Evolutionary conservation across 2,329 filamentous ascomycete species (phyloP).

Genomic region (Pseudogymnoascus sp.): DNA sequence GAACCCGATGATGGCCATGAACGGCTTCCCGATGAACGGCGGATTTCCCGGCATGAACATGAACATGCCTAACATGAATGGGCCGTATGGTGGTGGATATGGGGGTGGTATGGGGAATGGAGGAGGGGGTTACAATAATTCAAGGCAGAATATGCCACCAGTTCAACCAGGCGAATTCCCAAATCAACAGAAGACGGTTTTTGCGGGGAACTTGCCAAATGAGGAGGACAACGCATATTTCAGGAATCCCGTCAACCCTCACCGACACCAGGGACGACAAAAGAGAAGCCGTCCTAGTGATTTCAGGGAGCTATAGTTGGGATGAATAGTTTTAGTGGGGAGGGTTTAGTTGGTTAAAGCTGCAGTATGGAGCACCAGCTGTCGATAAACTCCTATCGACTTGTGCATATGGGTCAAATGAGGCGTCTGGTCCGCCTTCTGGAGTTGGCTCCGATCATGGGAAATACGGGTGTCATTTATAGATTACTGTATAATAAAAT

Average conservation of each 20-base stretch:
- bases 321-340: neutral
- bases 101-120: constrained; percentile 30
- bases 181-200: constrained; percentile 47
- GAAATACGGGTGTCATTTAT: neutral
- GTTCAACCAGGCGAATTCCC: constrained; percentile 37
- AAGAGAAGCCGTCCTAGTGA: constrained; percentile 79
- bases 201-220: constrained; percentile 49
- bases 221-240: constrained; percentile 90
- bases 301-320: constrained; percentile 67
- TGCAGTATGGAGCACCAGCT: constrained; percentile 8
- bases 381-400: constrained; percentile 3
- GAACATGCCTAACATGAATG: constrained; percentile 31
- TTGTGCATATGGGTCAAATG: constrained; percentile 5
- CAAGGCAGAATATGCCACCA: constrained; percentile 21
- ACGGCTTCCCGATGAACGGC: constrained; percentile 34
- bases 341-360: constrained; percentile 2
- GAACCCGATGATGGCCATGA: constrained; percentile 31
- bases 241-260: constrained; percentile 89
- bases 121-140: constrained; percentile 19
- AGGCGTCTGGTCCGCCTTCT: neutral
- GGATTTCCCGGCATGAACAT: constrained; percentile 25
- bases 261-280: constrained; percentile 78
- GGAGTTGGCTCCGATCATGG: constrained; percentile 1
- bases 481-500: constrained; percentile 2
- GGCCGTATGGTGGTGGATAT: constrained; percentile 32